Evolutionary conservation across 306 rosid species (phyloP).

Genomic region (Hippophae rhamnoides): DNA sequence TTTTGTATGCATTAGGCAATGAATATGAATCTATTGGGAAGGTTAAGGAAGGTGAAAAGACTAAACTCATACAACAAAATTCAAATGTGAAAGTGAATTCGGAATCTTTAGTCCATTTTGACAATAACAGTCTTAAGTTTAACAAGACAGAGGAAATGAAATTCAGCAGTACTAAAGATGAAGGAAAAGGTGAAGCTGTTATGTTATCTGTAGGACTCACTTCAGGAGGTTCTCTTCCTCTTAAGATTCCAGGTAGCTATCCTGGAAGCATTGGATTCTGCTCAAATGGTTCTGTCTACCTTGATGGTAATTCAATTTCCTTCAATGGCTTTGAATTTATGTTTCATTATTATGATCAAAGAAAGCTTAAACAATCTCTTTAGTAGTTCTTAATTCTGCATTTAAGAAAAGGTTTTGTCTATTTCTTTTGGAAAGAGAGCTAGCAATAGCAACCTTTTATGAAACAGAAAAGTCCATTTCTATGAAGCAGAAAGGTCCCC

Average conservation of each 20-base stretch:
- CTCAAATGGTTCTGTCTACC: slow-evolving; percentile 79
- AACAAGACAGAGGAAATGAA: slow-evolving; percentile 49
- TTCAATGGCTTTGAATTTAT: neutral
- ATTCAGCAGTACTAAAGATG: slow-evolving; percentile 28
- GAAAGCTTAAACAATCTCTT: neutral
- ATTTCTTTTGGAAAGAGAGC: slow-evolving; percentile 1
- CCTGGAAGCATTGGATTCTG: slow-evolving; percentile 87
- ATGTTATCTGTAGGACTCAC: slow-evolving; percentile 63
- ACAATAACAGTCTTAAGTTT: slow-evolving; percentile 23
- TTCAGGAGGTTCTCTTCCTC: slow-evolving; percentile 43
- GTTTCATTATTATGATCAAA: neutral
- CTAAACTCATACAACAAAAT: slow-evolving; percentile 45
- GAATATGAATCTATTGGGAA: slow-evolving; percentile 33
- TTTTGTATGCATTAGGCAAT: slow-evolving; percentile 31
- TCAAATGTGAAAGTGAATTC: slow-evolving; percentile 41
- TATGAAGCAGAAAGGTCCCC: neutral
- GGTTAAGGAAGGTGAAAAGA: slow-evolving; percentile 59
- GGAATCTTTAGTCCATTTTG: slow-evolving; percentile 49
- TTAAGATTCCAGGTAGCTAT: slow-evolving; percentile 71
- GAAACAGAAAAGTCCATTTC: neutral
- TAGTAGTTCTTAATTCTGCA: neutral
- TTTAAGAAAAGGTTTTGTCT: neutral
- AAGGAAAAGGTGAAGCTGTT: slow-evolving; percentile 32
- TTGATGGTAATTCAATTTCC: slow-evolving; percentile 53
- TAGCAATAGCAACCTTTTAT: slow-evolving; percentile 1